Percentiles rank a stretch among this genome's conserved stretches.
These are phyloP conservation scores for Begonia peltatifolia DNA, from an alignment of 306 rosid species.

Conservation along the genomic window DNA sequence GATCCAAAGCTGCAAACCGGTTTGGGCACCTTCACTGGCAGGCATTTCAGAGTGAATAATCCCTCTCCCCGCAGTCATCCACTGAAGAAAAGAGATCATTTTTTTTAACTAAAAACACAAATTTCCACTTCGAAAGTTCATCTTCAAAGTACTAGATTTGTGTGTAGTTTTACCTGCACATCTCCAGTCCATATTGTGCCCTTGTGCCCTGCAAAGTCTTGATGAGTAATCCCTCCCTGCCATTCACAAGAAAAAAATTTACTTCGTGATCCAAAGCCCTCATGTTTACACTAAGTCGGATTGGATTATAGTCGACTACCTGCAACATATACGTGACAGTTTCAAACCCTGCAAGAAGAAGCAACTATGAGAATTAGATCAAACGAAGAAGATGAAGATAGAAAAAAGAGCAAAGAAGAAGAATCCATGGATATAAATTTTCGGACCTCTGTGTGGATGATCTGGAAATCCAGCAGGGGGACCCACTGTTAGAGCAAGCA, in stretches of 20 bases:
- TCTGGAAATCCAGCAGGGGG: constrained; percentile 98
- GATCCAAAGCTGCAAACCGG: constrained; percentile 86
- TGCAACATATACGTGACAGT: constrained; percentile 97
- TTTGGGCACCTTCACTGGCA: constrained; percentile 72
- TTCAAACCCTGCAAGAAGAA: constrained; percentile 63
- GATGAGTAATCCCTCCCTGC: constrained; percentile 76
- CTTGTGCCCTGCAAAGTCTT: constrained; percentile 91
- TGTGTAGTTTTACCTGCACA: constrained; percentile 43
- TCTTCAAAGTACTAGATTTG: not conserved
- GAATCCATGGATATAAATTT: not conserved
- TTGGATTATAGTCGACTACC: constrained; percentile 23
- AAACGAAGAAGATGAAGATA: no score
- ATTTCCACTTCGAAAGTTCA: not conserved
- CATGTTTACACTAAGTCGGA: constrained; percentile 1
- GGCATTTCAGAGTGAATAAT: constrained; percentile 97
- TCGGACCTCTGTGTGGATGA: constrained; percentile 92
- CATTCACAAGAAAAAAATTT: not conserved
- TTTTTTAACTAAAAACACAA: no score
- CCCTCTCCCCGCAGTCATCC: constrained; percentile 99
- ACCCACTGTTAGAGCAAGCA: constrained; percentile 38
- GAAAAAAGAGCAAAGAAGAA: no score
- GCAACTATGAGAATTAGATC: constrained; percentile 11
- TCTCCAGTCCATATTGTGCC: constrained; percentile 86
- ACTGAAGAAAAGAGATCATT: constrained; percentile 12
- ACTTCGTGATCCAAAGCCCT: not conserved